These are phyloP conservation scores for Calcarisporium arbuscula DNA, from an alignment of 2,329 filamentous ascomycete species.

Conservation along the genomic window DNA sequence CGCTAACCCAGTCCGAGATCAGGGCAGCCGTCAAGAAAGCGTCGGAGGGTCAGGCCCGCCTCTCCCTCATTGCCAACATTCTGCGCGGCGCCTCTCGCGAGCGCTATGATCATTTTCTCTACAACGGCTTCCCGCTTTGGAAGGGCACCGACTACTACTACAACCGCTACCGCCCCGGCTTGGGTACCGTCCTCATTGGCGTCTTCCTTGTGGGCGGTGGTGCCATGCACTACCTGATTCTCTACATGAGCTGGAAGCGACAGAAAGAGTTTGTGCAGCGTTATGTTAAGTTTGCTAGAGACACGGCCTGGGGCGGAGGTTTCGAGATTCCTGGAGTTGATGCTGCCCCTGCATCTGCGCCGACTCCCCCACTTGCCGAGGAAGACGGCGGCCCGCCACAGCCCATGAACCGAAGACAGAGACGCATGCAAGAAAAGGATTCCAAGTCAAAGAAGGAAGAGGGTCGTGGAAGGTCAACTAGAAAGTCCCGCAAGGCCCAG, in stretches of 20 bases:
- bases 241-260: constrained; percentile 82
- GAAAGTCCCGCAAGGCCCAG: constrained; percentile 34
- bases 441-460: constrained; percentile 67
- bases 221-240: constrained; percentile 75
- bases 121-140: constrained; percentile 92
- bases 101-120: constrained; percentile 90
- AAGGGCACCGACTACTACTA: constrained; percentile 99
- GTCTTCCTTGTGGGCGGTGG: constrained; percentile 80
- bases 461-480: constrained; percentile 46
- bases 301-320: constrained; percentile 85
- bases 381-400: constrained; percentile 43
- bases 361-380: constrained; percentile 38
- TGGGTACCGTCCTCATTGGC: constrained; percentile 77
- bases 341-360: constrained; percentile 34
- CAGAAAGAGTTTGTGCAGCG: constrained; percentile 86
- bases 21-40: constrained; percentile 74
- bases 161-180: constrained; percentile 81
- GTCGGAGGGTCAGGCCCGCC: constrained; percentile 72
- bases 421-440: constrained; percentile 82
- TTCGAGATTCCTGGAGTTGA: constrained; percentile 64
- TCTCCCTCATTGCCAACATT: constrained; percentile 80
- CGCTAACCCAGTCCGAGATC: constrained; percentile 68
- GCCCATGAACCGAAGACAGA: constrained; percentile 76
- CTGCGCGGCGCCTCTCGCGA: constrained; percentile 74
- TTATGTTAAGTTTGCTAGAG: constrained; percentile 84